phyloP scores from a whole-genome alignment of 192 early-diverging fungal species.

The Rhizophagus sp. region DNA sequence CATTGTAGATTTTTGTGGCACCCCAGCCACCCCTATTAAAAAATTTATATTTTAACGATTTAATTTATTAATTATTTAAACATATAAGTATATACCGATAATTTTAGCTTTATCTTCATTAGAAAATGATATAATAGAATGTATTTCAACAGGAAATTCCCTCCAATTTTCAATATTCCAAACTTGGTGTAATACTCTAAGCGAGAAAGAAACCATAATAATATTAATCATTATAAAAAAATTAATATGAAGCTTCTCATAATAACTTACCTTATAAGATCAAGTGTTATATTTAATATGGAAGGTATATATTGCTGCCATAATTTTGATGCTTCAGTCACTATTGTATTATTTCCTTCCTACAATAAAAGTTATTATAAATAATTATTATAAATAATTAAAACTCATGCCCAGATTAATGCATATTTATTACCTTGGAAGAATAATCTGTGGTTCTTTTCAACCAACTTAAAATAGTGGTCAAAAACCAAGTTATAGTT shows the following conservation, averaged over 20 bases:
- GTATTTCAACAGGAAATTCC: background rate
- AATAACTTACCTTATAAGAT: background rate
- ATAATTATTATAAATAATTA: background rate
- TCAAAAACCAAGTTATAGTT: background rate
- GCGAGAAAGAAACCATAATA: no score
- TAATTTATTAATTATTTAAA: background rate
- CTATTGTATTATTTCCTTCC: background rate
- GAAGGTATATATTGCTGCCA: background rate
- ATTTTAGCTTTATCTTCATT: slow-evolving; percentile 6
- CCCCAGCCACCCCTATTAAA: background rate
- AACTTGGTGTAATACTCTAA: background rate
- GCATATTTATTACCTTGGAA: background rate
- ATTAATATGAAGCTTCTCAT: background rate
- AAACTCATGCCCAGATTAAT: background rate
- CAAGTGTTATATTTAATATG: background rate
- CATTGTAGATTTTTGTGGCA: background rate
- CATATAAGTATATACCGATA: background rate
- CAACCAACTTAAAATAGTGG: background rate
- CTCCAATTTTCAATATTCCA: slow-evolving; percentile 4
- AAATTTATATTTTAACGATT: no score
- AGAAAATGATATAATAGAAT: background rate
- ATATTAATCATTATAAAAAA: background rate
- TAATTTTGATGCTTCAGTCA: background rate
- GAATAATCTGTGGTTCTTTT: background rate
- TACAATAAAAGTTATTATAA: background rate